These are phyloP conservation scores for Penicillium crystallinum DNA, from an alignment of 495 filamentous ascomycete genomes.

Conservation along the genomic window DNA sequence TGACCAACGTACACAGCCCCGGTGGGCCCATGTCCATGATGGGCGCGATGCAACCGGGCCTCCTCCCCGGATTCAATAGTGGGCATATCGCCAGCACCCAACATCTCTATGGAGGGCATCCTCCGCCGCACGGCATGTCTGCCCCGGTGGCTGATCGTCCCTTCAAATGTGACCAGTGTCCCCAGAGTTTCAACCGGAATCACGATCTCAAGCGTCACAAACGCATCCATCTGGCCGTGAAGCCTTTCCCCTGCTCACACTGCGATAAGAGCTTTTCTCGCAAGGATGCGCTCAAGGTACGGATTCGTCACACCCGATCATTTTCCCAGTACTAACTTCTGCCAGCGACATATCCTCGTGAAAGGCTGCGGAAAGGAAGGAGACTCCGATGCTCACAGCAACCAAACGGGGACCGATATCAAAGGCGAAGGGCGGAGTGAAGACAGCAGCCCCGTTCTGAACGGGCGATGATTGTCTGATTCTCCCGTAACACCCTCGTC, in stretches of 20 bases:
- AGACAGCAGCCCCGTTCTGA: constrained; percentile 21
- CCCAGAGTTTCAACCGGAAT: constrained; percentile 92
- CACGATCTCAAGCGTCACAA: constrained; percentile 97
- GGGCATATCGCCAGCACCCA: constrained; percentile 52
- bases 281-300: constrained; percentile 95
- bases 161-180: constrained; percentile 90
- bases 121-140: constrained; percentile 37
- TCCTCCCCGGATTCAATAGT: constrained; percentile 50
- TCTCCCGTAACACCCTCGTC: neutral
- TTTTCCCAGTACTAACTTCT: constrained; percentile 10
- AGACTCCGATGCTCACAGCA: constrained; percentile 20
- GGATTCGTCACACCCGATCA: constrained; percentile 14
- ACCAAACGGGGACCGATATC: constrained; percentile 5
- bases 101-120: constrained; percentile 50
- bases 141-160: constrained; percentile 69
- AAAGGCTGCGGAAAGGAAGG: constrained; percentile 75
- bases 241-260: constrained; percentile 86
- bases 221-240: constrained; percentile 88
- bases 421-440: constrained; percentile 23
- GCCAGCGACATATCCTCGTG: constrained; percentile 86
- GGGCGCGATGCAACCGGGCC: constrained; percentile 51
- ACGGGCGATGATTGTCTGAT: constrained; percentile 14
- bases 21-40: constrained; percentile 64
- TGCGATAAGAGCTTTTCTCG: constrained; percentile 97
- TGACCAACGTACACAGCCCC: constrained; percentile 73